These are phyloP conservation scores for Mallotus nudiflorus DNA, from an alignment of 345 rosid species.

Conservation along the genomic window DNA sequence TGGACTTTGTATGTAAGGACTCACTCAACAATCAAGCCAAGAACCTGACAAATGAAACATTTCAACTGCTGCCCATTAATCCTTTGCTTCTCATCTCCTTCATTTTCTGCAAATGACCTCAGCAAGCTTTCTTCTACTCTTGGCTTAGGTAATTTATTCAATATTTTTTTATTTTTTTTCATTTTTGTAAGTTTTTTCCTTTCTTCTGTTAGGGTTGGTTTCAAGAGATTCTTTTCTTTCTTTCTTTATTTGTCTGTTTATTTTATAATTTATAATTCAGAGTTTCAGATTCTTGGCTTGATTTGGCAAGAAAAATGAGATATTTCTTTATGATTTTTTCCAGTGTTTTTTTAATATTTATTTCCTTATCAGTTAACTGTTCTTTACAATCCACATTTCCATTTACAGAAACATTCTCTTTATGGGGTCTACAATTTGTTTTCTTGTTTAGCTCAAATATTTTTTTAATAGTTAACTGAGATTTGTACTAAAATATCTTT, in stretches of 20 bases:
- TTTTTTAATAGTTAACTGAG: background rate
- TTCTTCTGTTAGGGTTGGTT: background rate
- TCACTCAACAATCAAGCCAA: background rate
- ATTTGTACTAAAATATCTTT: background rate
- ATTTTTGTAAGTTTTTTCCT: background rate
- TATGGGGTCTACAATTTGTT: background rate
- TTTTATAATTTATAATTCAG: background rate
- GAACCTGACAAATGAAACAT: too few relatives aligned
- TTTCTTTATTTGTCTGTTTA: background rate
- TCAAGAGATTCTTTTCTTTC: conserved; percentile 12
- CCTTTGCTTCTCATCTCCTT: background rate
- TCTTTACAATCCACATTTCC: background rate
- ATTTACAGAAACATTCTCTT: conserved; percentile 10
- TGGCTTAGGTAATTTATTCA: background rate
- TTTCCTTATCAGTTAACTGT: background rate
- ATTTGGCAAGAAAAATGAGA: background rate
- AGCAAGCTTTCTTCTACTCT: background rate
- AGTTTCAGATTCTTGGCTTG: conserved; percentile 2
- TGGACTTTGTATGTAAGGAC: background rate
- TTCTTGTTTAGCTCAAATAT: background rate
- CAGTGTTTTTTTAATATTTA: background rate
- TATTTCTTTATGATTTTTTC: too few relatives aligned
- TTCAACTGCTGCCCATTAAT: too few relatives aligned
- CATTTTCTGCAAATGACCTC: background rate
- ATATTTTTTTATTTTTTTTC: background rate